Evolutionary conservation across 2,329 filamentous ascomycete genomes (phyloP), one percentile per base, ranked within the genome.

Genomic region (Phialemonium atrogriseum): DNA sequence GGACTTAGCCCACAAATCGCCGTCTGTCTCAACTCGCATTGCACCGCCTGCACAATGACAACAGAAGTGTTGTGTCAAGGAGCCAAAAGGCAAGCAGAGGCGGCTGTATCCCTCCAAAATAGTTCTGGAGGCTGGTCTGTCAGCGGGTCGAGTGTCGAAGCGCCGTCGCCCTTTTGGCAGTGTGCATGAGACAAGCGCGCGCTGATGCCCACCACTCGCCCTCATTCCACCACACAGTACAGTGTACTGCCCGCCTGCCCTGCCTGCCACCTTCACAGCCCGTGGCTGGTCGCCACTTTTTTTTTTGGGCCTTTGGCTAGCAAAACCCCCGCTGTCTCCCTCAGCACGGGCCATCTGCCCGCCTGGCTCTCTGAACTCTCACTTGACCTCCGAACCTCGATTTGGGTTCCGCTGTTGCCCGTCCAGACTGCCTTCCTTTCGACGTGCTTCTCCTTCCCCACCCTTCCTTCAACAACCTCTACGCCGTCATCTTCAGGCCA

Each of bases 341-440:
- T 26, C 15, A 10, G 15, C 27, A 19, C 15, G 19, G 27, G 27
- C 20, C 11, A 11, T 13, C 27, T 28, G 27, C 27, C 27, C 27
- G 27, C 27, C 27, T 13, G n/a, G n/a, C 27, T 22, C 27, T 28
- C 27, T 28, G 21, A 28, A 28, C 21, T 28, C n/a, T n/a, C 27
- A 28, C 27, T 28, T 28, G 24, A 26, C 17, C 27, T 28, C 27
- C 17, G 27, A 19, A 28, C 27, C 27, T 28, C 27, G 27, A 28
- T 28, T 28, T 18, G 27, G 27, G 19, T 28, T 18, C 17, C 20
- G 20, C 20, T n/a, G n/a, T n/a, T n/a, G n/a, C n/a, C n/a, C n/a
- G n/a, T n/a, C n/a, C n/a, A n/a, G n/a, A 13, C 19, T 17, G 26
- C 15, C 27, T 38, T 20, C 21, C 10, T 18, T 11, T 18, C 27